phyloP scores from a whole-genome alignment of 108 stramenopile species.

The Conticribra weissflogii region DNA sequence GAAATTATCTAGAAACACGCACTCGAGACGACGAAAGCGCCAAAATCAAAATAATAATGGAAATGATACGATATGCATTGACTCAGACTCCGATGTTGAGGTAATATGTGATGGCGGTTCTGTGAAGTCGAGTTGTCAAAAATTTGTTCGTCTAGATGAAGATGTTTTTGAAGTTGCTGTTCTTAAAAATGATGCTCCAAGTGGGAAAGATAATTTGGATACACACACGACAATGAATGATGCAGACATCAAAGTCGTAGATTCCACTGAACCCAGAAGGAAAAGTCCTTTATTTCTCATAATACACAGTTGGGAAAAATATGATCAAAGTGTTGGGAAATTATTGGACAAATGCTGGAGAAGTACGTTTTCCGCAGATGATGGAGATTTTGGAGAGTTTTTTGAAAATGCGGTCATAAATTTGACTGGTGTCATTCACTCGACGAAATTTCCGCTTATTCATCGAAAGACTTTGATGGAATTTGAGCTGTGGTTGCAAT shows the following conservation, averaged over 20 bases:
- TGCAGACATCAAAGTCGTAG: neutral
- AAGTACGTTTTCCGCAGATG: neutral
- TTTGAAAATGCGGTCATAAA: conserved; percentile 7
- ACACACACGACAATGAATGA: neutral
- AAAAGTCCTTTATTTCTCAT: conserved; percentile 17
- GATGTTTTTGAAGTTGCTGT: neutral
- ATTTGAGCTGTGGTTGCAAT: conserved; percentile 40
- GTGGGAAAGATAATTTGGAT: conserved; percentile 1
- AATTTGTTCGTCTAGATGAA: neutral
- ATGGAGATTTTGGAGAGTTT: conserved; percentile 8
- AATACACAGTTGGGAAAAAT: conserved; percentile 27
- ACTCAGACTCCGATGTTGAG: conserved; percentile 15
- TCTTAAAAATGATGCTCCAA: neutral
- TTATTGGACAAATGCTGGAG: conserved; percentile 37
- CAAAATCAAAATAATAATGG: neutral
- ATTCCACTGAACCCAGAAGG: no score
- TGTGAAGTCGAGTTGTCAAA: neutral
- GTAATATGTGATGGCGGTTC: conserved; percentile 13
- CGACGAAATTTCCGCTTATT: conserved; percentile 14
- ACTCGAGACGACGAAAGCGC: conserved; percentile 1
- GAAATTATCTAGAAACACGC: conserved; percentile 4
- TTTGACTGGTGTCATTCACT: conserved; percentile 6
- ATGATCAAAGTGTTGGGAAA: conserved; percentile 24
- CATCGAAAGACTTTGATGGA: conserved; percentile 23
- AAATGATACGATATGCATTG: conserved; percentile 15